Conservation (phyloP, 192 early-diverging fungal species). For the Coemansia sp. region DNA sequence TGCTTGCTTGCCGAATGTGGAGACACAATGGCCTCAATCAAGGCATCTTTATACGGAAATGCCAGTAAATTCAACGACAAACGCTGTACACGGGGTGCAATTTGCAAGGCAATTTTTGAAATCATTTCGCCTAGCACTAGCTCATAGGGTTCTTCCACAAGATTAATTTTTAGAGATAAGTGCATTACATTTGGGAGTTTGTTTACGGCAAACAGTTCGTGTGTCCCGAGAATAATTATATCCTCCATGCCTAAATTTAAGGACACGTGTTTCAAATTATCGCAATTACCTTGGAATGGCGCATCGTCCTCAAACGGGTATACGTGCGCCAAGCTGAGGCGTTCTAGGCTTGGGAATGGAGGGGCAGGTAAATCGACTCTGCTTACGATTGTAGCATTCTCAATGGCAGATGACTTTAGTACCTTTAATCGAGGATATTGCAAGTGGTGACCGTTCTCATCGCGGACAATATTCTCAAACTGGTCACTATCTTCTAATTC, state of each 20-base stretch:
- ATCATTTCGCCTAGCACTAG: neutral
- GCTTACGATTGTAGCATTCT: neutral
- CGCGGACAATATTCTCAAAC: neutral
- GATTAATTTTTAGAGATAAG: neutral
- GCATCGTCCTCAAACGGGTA: slow-evolving; percentile 8
- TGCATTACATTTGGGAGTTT: neutral
- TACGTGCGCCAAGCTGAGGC: neutral
- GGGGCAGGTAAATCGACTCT: neutral
- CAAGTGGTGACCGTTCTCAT: neutral
- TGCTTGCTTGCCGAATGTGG: slow-evolving; percentile 3
- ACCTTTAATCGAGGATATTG: slow-evolving; percentile 6
- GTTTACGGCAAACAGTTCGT: neutral
- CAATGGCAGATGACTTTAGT: slow-evolving; percentile 2
- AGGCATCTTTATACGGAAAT: neutral
- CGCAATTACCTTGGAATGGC: slow-evolving; percentile 3
- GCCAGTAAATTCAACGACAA: neutral
- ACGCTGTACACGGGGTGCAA: neutral
- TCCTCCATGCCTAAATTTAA: neutral
- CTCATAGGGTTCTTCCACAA: neutral
- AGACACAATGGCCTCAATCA: slow-evolving; percentile 5
- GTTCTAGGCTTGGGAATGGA: slow-evolving; percentile 5
- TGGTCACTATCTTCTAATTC: slow-evolving; percentile 4
- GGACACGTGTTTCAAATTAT: neutral
- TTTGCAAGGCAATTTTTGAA: slow-evolving; percentile 10
- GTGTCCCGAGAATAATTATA: neutral